phyloP scores from a whole-genome alignment of 257 asterid species.

The Euphrasia confusa region DNA sequence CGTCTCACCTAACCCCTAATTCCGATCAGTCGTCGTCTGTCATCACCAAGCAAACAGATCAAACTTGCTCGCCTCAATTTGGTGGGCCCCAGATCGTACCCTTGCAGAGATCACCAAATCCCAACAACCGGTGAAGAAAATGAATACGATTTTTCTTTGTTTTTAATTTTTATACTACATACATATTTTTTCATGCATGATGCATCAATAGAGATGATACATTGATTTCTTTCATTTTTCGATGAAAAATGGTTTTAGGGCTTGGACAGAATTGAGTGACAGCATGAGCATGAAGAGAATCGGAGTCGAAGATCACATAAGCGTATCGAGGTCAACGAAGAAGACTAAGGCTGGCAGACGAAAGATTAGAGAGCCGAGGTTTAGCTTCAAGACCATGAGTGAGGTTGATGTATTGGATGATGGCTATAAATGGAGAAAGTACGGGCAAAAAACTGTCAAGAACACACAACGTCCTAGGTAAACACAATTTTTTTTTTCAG shows the following conservation, averaged over 20 bases:
- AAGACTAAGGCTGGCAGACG: constrained; percentile 54
- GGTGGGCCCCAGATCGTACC: constrained; percentile 57
- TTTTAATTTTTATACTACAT: too few relatives aligned
- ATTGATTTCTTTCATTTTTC: neutral
- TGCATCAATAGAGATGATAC: too few relatives aligned
- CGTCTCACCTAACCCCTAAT: constrained; percentile 25
- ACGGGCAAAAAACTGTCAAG: constrained; percentile 95
- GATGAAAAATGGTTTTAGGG: constrained; percentile 34
- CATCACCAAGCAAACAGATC: constrained; percentile 29
- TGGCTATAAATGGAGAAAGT: constrained; percentile 97
- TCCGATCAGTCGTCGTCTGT: constrained; percentile 29
- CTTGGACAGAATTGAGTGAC: constrained; percentile 61
- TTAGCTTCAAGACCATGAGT: constrained; percentile 93
- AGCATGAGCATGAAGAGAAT: constrained; percentile 47
- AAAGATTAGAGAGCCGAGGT: constrained; percentile 92
- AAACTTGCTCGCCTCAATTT: constrained; percentile 33
- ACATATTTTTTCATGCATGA: too few relatives aligned
- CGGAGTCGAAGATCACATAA: constrained; percentile 44
- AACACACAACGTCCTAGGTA: constrained; percentile 97
- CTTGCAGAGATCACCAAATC: constrained; percentile 50
- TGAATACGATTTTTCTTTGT: too few relatives aligned
- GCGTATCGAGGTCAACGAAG: constrained; percentile 51
- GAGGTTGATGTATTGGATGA: constrained; percentile 91
- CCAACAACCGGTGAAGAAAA: constrained; percentile 52
- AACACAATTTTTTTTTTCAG: too few relatives aligned